Conservation (phyloP, 2,329 filamentous ascomycete species). For the Verticillium isaacii region DNA sequence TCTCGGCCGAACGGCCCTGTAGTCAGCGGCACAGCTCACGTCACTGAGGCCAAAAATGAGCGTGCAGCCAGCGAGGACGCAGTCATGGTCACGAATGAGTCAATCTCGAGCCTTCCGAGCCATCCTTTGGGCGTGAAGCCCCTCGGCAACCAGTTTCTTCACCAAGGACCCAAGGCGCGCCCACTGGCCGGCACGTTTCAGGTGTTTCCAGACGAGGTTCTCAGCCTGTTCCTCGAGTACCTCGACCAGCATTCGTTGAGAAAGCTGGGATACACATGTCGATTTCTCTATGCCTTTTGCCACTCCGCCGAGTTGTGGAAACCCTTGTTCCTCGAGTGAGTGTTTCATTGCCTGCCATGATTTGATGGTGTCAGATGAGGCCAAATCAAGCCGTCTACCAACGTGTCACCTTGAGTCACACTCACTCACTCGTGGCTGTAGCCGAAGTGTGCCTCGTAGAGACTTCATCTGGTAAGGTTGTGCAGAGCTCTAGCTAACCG, state of each 20-base stretch:
- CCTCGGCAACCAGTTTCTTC: constrained; percentile 74
- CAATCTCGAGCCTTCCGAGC: constrained; percentile 28
- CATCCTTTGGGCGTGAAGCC: constrained; percentile 86
- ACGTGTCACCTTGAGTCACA: not conserved
- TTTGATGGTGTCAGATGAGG: not conserved
- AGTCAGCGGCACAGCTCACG: not conserved
- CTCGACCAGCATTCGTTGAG: constrained; percentile 61
- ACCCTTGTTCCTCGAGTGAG: constrained; percentile 77
- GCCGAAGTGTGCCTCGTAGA: not conserved
- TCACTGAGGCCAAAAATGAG: not conserved
- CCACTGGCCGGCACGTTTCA: constrained; percentile 60
- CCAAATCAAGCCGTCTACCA: not conserved
- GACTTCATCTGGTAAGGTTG: constrained; percentile 15
- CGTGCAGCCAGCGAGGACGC: not conserved
- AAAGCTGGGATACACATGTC: constrained; percentile 71
- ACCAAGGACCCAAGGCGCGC: constrained; percentile 62
- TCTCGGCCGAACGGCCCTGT: not conserved
- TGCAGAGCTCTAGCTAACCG: not conserved
- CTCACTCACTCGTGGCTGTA: not conserved
- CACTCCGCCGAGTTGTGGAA: constrained; percentile 88
- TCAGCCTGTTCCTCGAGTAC: constrained; percentile 70
- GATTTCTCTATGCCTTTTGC: constrained; percentile 80
- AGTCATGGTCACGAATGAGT: not conserved
- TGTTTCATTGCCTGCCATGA: constrained; percentile 18
- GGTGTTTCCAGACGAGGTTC: constrained; percentile 72